A percentile compares a stretch with the other conserved stretches of the same genome.
Evolutionary conservation across 2,329 filamentous ascomycete genomes (phyloP).

Genomic region (Paraphoma sp.): DNA sequence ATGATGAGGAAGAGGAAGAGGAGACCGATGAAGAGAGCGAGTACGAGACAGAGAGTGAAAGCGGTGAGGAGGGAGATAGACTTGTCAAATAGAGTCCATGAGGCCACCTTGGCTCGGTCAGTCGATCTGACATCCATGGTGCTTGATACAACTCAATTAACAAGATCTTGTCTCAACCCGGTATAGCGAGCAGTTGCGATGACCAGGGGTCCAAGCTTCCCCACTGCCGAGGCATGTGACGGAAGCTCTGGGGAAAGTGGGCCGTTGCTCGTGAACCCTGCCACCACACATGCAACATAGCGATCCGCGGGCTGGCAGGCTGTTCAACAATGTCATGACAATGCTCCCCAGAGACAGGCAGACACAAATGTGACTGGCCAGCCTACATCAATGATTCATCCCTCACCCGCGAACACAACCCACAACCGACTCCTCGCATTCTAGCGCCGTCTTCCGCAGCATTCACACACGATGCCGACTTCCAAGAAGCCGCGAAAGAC

Average conservation of each 20-base stretch:
- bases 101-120: neutral
- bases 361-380: neutral
- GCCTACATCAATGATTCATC: too few species aligned
- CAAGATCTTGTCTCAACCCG: neutral
- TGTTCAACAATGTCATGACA: neutral
- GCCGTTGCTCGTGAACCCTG: neutral
- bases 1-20: constrained; percentile 61
- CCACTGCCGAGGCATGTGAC: neutral
- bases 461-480: constrained; percentile 14
- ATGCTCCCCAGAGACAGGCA: neutral
- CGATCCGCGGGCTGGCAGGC: neutral
- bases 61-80: constrained; percentile 45
- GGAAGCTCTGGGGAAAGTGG: neutral
- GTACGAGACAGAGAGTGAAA: constrained; percentile 66
- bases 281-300: too few species aligned
- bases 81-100: constrained; percentile 39
- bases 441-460: neutral
- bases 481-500: constrained; percentile 21
- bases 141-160: too few species aligned
- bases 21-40: constrained; percentile 62
- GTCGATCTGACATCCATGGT: too few species aligned
- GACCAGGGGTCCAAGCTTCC: neutral
- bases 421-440: neutral
- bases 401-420: too few species aligned
- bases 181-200: neutral